Evolutionary conservation across 495 filamentous ascomycete species (phyloP).

Genomic region (Penicillium psychrofluorescens): DNA sequence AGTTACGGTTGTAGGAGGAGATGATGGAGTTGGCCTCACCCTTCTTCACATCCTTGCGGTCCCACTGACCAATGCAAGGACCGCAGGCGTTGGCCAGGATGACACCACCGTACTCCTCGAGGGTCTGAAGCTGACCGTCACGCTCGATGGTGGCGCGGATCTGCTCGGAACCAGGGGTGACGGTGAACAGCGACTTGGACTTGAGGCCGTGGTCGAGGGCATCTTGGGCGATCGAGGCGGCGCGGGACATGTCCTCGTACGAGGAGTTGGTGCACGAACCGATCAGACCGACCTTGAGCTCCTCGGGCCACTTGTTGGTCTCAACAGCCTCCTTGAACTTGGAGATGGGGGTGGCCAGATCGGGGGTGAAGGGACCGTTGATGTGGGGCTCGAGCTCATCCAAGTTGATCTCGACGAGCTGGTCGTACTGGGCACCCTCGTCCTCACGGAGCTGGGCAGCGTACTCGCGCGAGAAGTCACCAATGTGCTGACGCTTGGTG

Average conservation of each 20-base stretch:
- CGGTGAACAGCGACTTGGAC: conserved; percentile 86
- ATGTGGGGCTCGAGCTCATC: conserved; percentile 93
- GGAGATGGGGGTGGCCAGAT: conserved; percentile 95
- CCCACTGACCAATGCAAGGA: conserved; percentile 81
- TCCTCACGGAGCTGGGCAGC: conserved; percentile 83
- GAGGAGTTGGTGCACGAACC: conserved; percentile 99
- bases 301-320: conserved; percentile 92
- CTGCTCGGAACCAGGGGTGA: conserved; percentile 96
- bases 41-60: conserved; percentile 91
- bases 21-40: conserved; percentile 94
- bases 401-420: conserved; percentile 93
- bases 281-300: conserved; percentile 87
- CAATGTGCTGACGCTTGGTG: conserved; percentile 87
- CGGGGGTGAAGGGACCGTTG: conserved; percentile 99
- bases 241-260: conserved; percentile 98
- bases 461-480: conserved; percentile 80
- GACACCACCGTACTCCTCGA: conserved; percentile 96
- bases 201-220: conserved; percentile 91
- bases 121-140: conserved; percentile 90
- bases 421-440: conserved; percentile 91
- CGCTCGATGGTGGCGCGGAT: conserved; percentile 92
- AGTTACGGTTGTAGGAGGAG: conserved; percentile 98
- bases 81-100: conserved; percentile 97
- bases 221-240: conserved; percentile 89
- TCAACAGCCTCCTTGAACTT: conserved; percentile 94